A percentile compares a stretch with the other conserved stretches of the same genome.
Evolutionary conservation across 441 rosid genomes (phyloP).

Genomic region (Metrosideros polymorpha): DNA sequence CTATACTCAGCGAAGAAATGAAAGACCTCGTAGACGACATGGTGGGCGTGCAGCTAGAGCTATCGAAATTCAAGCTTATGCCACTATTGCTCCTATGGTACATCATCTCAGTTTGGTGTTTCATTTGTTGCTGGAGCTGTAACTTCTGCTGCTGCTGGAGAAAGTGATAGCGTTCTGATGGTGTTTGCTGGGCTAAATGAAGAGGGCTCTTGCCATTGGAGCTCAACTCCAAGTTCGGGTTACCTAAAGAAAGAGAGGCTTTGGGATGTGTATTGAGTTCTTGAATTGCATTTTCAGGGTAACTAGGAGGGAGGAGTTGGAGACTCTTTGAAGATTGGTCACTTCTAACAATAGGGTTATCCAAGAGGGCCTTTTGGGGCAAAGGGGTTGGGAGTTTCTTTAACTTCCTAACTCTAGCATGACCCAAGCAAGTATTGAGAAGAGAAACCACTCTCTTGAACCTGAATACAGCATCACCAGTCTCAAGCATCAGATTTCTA

Average conservation of each 20-base stretch:
- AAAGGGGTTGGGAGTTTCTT: slow-evolving; percentile 37
- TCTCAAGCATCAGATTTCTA: slow-evolving; percentile 51
- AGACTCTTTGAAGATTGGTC: slow-evolving; percentile 37
- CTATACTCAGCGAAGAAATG: slow-evolving; percentile 65
- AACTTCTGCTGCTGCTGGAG: slow-evolving; percentile 34
- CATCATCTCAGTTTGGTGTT: slow-evolving; percentile 67
- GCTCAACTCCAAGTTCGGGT: slow-evolving; percentile 39
- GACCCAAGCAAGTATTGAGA: slow-evolving; percentile 61
- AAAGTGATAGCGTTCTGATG: slow-evolving; percentile 26
- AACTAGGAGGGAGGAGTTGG: slow-evolving; percentile 38
- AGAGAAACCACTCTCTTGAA: slow-evolving; percentile 74
- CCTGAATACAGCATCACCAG: slow-evolving; percentile 74
- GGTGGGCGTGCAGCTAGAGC: slow-evolving; percentile 66
- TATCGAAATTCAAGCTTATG: slow-evolving; percentile 48
- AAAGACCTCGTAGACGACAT: slow-evolving; percentile 65
- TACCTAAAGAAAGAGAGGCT: slow-evolving; percentile 44
- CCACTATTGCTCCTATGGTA: slow-evolving; percentile 58
- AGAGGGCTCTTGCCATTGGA: slow-evolving; percentile 45
- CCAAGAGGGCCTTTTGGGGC: slow-evolving; percentile 48
- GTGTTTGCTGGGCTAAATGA: slow-evolving; percentile 29
- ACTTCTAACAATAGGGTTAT: slow-evolving; percentile 27
- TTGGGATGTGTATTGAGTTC: slow-evolving; percentile 50
- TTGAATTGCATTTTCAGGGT: slow-evolving; percentile 21
- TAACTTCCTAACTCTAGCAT: slow-evolving; percentile 82
- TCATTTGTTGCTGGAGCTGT: slow-evolving; percentile 41